Evolutionary conservation across 1,139 yeast species (phyloP).

Genomic region (Protomyces inouyei): DNA sequence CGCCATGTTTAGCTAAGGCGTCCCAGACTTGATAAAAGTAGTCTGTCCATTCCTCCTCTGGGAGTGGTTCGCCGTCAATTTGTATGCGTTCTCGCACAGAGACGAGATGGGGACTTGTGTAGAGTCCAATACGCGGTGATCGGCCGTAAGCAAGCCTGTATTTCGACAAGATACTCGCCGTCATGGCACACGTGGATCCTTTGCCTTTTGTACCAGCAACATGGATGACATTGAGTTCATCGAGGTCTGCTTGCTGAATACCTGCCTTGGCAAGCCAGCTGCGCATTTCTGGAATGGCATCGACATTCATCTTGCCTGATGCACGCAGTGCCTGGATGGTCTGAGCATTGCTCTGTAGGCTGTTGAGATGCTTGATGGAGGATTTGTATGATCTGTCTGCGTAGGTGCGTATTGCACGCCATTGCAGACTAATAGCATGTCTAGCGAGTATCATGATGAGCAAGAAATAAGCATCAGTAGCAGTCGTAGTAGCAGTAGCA

Average conservation of each 20-base stretch:
- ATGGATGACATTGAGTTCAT: conserved; percentile 73
- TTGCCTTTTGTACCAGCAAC: conserved; percentile 98
- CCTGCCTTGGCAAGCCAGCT: conserved; percentile 91
- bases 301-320: conserved; percentile 65
- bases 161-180: conserved; percentile 70
- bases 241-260: conserved; percentile 60
- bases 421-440: background rate
- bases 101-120: conserved; percentile 92
- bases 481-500: background rate
- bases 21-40: conserved; percentile 97
- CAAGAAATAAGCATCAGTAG: background rate
- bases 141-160: conserved; percentile 35
- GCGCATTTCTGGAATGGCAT: conserved; percentile 77
- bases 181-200: conserved; percentile 95
- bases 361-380: conserved; percentile 79
- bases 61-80: conserved; percentile 79
- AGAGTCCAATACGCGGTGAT: conserved; percentile 64
- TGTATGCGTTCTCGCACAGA: conserved; percentile 88
- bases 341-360: conserved; percentile 86
- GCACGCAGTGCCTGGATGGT: conserved; percentile 75
- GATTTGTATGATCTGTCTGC: conserved; percentile 42
- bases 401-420: background rate
- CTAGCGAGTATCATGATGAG: too few species aligned
- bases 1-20: conserved; percentile 52
- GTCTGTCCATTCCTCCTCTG: conserved; percentile 58